Base-by-base conservation (phyloP, 169 alveolate genomes). In the Theileria equi region DNA sequence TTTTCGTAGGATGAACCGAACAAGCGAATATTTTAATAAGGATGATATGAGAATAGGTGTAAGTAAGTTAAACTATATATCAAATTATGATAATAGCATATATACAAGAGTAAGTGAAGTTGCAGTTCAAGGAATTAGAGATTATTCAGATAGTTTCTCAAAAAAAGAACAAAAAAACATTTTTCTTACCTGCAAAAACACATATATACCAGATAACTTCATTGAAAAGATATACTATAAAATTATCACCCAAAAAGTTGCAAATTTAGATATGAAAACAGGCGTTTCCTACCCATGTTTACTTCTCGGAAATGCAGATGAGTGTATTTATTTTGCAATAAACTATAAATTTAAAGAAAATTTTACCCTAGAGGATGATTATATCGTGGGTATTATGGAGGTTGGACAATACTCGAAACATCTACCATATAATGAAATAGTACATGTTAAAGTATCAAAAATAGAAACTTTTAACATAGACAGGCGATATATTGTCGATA, bases 381-480 rank as follows among this genome's bases (percentile, higher is more conserved):
- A 59, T 36, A 29, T 55, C 7, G 65, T 77, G n/a, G 86, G 86
- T 25, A 63, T 77, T 16, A 65, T 74, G 80, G 60, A 64, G 47
- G 38, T 63, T 11, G 79, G 62, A 0, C 78, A 65, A 23, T 59
- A 49, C 38, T 65, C 80, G 11, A 74, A 64, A 23, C 28, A 43
- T 2, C 29, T 59, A 1, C 43, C 57, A 32, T 35, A 36, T 4
- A 79, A 79, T 13, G 41, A 70, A 11, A 28, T 74, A 28, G 65
- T 74, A 35, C 54, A 74, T 31, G 84, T 61, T 19, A 35, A 3
- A 21, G 25, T 71, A 16, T 17, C 59, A 50, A 19, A 10, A 26
- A 31, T 54, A 5, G 45, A 21, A 10, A 5, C 13, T 1, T 54
- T 36, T 19, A 19, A 29, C 34, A 2, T 54, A 49, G 40, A 54